Evolutionary conservation across 768 basidiomycete genomes (phyloP), one percentile per base, ranked within the genome.

Genomic region (Rossbeevera mucosa): DNA sequence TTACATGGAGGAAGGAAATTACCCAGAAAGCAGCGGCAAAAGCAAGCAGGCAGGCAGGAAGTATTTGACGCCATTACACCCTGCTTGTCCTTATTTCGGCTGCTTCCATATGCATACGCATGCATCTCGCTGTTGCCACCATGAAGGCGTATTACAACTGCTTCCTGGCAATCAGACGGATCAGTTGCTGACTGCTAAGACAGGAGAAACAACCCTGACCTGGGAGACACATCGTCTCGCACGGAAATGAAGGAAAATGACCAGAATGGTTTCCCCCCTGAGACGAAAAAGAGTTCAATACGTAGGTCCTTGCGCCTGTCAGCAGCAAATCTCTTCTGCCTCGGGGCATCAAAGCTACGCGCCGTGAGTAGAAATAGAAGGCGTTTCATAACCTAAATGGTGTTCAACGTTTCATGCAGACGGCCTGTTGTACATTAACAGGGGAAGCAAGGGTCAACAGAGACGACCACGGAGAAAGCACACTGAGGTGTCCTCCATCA

Each of bases 231-330:
- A 64, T 58, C 47, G 21, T 22, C 36, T 49, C 53, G 22, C 47
- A 12, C 63, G 63, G 63, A 64, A 54, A 64, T 64, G 63, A 64
- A 64, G 25, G 36, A 18, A 38, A 38, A 61, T 22, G 7, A 31
- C 22, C 33, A 53, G 26, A 18, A 24, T 38, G 20, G 16, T 14
- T 21, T 22, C 18, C 36, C 36, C 18, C 36, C 36, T 38, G 36
- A 38, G 13, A 0, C 5, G 14, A 30, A 30, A 30, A 14, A 30
- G 18, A 38, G 36, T 38, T 38, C 36, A 38, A 38, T 38, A 38
- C 36, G 36, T 38, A 38, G 36, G 36, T 38, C 36, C 36, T 38
- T 18, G 36, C 18, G 36, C 16, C 52, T n/a, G 47, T 24, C 29
- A 52, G 29, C 47, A 49, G 33, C 36, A 8, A 21, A 29, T 49